phyloP scores from a whole-genome alignment of 805 yeast species.

The Lachancea fermentati region DNA sequence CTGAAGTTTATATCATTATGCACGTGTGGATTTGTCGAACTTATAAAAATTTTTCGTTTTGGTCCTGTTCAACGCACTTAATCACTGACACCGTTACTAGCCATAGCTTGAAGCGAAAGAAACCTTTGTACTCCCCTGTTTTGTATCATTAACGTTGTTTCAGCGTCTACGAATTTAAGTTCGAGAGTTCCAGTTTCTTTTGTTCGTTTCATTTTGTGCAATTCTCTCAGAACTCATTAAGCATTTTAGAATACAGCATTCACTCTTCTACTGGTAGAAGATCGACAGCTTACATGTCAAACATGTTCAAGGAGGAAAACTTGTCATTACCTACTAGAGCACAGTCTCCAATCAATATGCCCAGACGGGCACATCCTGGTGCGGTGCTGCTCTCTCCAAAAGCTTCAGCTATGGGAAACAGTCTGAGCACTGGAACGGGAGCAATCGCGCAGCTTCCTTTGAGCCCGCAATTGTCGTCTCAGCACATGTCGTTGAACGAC shows the following conservation, averaged over 20 bases:
- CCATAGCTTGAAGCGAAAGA: background rate
- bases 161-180: background rate
- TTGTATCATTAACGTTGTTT: background rate
- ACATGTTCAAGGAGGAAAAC: conserved; percentile 9
- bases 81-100: background rate
- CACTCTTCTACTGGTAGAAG: conserved; percentile 11
- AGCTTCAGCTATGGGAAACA: conserved; percentile 19
- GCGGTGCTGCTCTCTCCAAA: conserved; percentile 36
- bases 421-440: conserved; percentile 13
- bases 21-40: background rate
- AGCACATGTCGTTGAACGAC: conserved; percentile 19
- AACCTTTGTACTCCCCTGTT: background rate
- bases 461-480: conserved; percentile 11
- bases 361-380: conserved; percentile 37
- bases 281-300: background rate
- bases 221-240: background rate
- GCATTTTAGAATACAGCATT: background rate
- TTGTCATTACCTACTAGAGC: conserved; percentile 19
- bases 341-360: conserved; percentile 24
- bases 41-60: background rate
- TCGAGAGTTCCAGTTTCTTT: background rate
- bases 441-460: conserved; percentile 6
- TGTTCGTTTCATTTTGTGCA: background rate
- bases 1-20: background rate
- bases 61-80: background rate